phyloP scores from a whole-genome alignment of 1,284 basidiomycete species.

The Ganoderma sinense region DNA sequence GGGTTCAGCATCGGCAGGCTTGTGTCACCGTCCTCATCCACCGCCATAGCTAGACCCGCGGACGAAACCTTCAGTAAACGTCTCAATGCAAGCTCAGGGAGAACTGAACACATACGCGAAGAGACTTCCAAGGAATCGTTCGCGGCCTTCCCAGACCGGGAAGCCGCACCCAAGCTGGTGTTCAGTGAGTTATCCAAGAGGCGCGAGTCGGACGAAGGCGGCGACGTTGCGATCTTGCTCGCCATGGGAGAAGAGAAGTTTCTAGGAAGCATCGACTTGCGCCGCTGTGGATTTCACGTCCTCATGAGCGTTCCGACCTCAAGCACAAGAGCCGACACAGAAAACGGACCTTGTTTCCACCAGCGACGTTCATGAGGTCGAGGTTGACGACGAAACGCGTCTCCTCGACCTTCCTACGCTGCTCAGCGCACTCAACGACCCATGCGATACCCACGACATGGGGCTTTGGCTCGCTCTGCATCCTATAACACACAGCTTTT shows the following conservation, averaged over 20 bases:
- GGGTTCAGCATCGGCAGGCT: slow-evolving; percentile 12
- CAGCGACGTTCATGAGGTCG: slow-evolving; percentile 70
- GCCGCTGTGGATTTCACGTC: slow-evolving; percentile 45
- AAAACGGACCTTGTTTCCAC: slow-evolving; percentile 64
- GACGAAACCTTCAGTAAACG: not conserved
- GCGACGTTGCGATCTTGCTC: slow-evolving; percentile 16
- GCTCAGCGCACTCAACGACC: slow-evolving; percentile 89
- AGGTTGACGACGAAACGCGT: slow-evolving; percentile 73
- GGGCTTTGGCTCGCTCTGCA: slow-evolving; percentile 74
- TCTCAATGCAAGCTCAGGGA: slow-evolving; percentile 8
- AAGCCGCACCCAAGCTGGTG: not conserved
- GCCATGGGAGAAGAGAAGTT: slow-evolving; percentile 43
- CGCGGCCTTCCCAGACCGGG: not conserved
- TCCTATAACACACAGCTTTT: slow-evolving; percentile 41
- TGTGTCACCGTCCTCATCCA: slow-evolving; percentile 50
- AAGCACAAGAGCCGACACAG: slow-evolving; percentile 4
- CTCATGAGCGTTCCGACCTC: slow-evolving; percentile 7
- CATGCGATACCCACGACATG: slow-evolving; percentile 89
- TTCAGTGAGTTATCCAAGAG: slow-evolving; percentile 4
- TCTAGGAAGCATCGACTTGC: slow-evolving; percentile 76
- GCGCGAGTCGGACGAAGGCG: slow-evolving; percentile 26
- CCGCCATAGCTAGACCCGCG: slow-evolving; percentile 16
- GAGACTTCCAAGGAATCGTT: slow-evolving; percentile 10
- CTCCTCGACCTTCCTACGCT: slow-evolving; percentile 72
- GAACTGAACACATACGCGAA: slow-evolving; percentile 26